These are phyloP conservation scores for Lasiodiplodia hormozganensis DNA, from an alignment of 2,329 filamentous ascomycete genomes.

Conservation along the genomic window DNA sequence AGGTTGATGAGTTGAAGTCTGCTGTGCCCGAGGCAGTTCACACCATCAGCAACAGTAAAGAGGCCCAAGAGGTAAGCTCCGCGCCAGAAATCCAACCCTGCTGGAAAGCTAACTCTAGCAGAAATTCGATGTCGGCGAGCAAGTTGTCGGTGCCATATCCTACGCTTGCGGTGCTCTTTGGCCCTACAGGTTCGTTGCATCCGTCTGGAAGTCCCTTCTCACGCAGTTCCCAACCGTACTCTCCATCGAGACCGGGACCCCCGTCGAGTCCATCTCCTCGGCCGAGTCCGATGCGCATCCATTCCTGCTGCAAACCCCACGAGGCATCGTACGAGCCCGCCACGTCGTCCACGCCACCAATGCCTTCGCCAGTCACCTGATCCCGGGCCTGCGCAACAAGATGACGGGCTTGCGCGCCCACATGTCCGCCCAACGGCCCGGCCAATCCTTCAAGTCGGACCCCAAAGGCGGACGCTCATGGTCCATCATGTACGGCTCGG, in stretches of 20 bases:
- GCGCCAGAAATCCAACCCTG: background rate
- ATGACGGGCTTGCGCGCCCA: conserved; percentile 25
- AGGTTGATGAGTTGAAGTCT: conserved; percentile 15
- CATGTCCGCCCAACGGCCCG: conserved; percentile 27
- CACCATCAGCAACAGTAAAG: conserved; percentile 4
- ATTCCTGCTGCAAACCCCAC: conserved; percentile 22
- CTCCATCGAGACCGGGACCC: conserved; percentile 21
- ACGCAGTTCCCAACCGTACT: background rate
- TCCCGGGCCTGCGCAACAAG: conserved; percentile 35
- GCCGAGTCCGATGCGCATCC: background rate
- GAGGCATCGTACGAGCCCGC: conserved; percentile 4
- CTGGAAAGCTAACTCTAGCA: background rate
- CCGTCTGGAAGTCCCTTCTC: conserved; percentile 7
- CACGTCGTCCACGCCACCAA: conserved; percentile 41
- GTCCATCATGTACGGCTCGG: conserved; percentile 34
- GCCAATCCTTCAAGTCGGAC: background rate
- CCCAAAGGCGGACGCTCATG: conserved; percentile 34
- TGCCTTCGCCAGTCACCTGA: conserved; percentile 37
- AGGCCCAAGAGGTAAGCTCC: conserved; percentile 6
- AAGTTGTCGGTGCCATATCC: conserved; percentile 22
- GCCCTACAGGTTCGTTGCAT: conserved; percentile 24
- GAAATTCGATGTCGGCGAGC: conserved; percentile 6
- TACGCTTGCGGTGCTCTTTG: conserved; percentile 16
- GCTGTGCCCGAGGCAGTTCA: conserved; percentile 4
- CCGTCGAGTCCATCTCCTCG: conserved; percentile 10